Evolutionary conservation across 2,329 filamentous ascomycete species (phyloP).

Genomic region (Fusarium multiceps): DNA sequence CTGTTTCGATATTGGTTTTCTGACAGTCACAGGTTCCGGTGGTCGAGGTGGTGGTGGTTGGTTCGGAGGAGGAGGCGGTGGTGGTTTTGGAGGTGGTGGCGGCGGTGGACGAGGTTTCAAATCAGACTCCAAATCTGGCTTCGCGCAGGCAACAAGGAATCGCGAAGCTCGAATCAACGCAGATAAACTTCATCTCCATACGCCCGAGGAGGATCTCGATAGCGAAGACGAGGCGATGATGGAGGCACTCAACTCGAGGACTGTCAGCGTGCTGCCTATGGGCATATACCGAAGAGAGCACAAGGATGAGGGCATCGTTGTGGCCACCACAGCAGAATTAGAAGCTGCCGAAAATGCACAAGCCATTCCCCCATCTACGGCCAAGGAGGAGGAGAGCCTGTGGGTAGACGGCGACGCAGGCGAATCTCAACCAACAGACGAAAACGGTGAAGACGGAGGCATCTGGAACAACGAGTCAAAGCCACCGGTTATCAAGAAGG

Average conservation of each 20-base stretch:
- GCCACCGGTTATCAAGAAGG: conserved; percentile 56
- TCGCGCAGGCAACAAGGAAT: conserved; percentile 50
- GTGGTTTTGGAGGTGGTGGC: conserved; percentile 46
- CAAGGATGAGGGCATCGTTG: conserved; percentile 64
- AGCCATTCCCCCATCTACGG: conserved; percentile 35
- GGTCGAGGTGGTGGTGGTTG: conserved; percentile 43
- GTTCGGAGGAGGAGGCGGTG: conserved; percentile 43
- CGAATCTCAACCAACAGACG: conserved; percentile 41
- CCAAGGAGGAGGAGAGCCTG: conserved; percentile 58
- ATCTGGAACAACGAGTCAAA: conserved; percentile 58
- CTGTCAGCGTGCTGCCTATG: conserved; percentile 60
- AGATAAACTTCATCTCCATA: conserved; percentile 62
- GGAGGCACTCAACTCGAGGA: conserved; percentile 48
- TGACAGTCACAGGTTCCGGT: conserved; percentile 30
- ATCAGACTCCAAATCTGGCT: conserved; percentile 53
- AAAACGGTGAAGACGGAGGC: conserved; percentile 52
- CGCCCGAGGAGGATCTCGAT: conserved; percentile 58
- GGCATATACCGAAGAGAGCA: conserved; percentile 67
- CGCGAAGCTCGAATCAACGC: conserved; percentile 66
- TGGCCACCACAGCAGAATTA: conserved; percentile 68
- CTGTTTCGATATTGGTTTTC: not conserved
- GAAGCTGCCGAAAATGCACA: conserved; percentile 63
- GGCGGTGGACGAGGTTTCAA: conserved; percentile 47
- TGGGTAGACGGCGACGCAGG: conserved; percentile 56
- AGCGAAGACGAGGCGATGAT: conserved; percentile 59